phyloP scores from a whole-genome alignment of 768 basidiomycete genomes.

The Obba rivulosa region DNA sequence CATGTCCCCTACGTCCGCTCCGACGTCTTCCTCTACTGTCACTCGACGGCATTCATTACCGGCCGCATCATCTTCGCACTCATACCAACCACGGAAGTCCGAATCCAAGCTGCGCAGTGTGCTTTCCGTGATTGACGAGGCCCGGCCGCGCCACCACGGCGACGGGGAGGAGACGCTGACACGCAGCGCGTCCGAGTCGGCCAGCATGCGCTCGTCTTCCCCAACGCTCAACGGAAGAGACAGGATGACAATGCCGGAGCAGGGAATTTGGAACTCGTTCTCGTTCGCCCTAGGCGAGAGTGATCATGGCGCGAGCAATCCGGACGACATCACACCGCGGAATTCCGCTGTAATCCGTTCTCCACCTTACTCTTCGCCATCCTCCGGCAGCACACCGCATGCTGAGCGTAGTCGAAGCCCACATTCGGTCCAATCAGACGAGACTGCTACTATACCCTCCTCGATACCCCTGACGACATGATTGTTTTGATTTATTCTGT shows the following conservation, averaged over 20 bases:
- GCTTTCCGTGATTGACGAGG: slow-evolving; percentile 70
- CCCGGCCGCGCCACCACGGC: slow-evolving; percentile 30
- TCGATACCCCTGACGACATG: slow-evolving; percentile 19
- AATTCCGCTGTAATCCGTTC: slow-evolving; percentile 30
- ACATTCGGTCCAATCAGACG: slow-evolving; percentile 17
- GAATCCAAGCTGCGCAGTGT: slow-evolving; percentile 67
- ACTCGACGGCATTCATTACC: slow-evolving; percentile 52
- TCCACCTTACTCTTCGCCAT: slow-evolving; percentile 15
- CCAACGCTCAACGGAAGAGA: slow-evolving; percentile 19
- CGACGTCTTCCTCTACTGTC: slow-evolving; percentile 4
- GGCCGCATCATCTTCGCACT: slow-evolving; percentile 20
- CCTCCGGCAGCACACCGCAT: slow-evolving; percentile 14
- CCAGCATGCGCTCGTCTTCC: slow-evolving; percentile 13
- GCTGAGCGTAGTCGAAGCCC: slow-evolving; percentile 25
- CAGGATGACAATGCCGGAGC: slow-evolving; percentile 2
- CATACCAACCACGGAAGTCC: slow-evolving; percentile 44
- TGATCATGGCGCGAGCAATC: background rate
- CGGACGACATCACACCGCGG: slow-evolving; percentile 41
- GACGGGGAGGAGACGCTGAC: slow-evolving; percentile 7
- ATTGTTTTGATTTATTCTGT: background rate
- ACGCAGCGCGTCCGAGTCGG: slow-evolving; percentile 9
- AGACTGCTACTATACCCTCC: slow-evolving; percentile 10
- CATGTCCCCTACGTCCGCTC: background rate
- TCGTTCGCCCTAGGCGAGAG: background rate
- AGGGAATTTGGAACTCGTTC: slow-evolving; percentile 6